Conservation (phyloP, 2,329 filamentous ascomycete species). For the Penicillium sp. region DNA sequence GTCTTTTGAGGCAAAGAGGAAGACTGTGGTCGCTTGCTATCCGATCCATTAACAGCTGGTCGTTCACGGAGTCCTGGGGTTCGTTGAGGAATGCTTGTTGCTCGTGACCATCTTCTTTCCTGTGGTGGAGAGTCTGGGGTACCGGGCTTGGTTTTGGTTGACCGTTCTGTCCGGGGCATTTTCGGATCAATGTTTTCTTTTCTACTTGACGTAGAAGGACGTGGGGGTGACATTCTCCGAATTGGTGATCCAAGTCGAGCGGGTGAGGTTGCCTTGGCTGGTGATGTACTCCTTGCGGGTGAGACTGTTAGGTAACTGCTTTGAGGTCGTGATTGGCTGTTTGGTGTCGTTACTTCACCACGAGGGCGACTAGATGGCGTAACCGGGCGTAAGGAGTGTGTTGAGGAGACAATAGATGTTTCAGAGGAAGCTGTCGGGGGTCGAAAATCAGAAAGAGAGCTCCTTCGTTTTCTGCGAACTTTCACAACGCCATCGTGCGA, state of each 20-base stretch:
- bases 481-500: conserved; percentile 46
- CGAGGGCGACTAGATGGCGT: conserved; percentile 36
- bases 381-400: conserved; percentile 42
- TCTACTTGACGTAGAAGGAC: conserved; percentile 39
- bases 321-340: conserved; percentile 33
- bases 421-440: conserved; percentile 66
- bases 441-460: conserved; percentile 86
- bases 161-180: conserved; percentile 35
- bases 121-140: conserved; percentile 38
- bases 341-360: conserved; percentile 34
- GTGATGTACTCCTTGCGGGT: conserved; percentile 36
- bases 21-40: conserved; percentile 40
- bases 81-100: conserved; percentile 55
- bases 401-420: conserved; percentile 44
- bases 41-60: conserved; percentile 34
- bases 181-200: conserved; percentile 48
- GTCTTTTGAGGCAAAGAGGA: conserved; percentile 72
- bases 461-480: conserved; percentile 79
- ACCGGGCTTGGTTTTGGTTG: conserved; percentile 37
- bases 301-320: conserved; percentile 34
- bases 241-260: conserved; percentile 36
- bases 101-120: conserved; percentile 49
- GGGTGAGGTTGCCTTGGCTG: conserved; percentile 36
- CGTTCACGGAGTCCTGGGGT: conserved; percentile 40
- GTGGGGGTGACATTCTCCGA: conserved; percentile 35